Evolutionary conservation across 2,329 filamentous ascomycete species (phyloP).

Genomic region (Trichophyton equinum): DNA sequence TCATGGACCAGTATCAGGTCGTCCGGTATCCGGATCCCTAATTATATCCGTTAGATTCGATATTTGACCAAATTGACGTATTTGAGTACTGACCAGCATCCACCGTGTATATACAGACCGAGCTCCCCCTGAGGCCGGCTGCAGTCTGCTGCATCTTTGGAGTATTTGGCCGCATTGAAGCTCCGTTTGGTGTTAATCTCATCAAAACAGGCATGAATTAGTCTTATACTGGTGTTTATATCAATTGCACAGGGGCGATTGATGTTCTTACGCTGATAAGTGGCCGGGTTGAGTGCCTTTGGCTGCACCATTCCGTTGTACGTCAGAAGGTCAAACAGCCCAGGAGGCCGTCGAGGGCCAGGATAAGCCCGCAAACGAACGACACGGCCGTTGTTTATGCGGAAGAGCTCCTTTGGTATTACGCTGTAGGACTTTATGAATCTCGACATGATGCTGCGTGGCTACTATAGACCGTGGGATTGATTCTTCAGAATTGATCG

Average conservation of each 20-base stretch:
- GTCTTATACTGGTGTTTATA: not conserved
- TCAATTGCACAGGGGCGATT: not conserved
- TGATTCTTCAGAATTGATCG: too few relatives aligned
- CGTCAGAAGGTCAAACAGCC: constrained; percentile 15
- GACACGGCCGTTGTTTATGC: constrained; percentile 13
- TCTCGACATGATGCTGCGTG: not conserved
- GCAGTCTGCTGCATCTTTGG: not conserved
- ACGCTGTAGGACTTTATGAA: constrained; percentile 11
- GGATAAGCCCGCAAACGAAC: constrained; percentile 13
- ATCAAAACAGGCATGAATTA: not conserved
- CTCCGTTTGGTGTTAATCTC: constrained; percentile 9
- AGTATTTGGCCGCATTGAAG: constrained; percentile 13
- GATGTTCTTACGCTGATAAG: constrained; percentile 11
- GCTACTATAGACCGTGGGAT: too few relatives aligned
- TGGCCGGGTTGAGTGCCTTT: constrained; percentile 13
- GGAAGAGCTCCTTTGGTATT: constrained; percentile 15
- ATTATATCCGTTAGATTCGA: not conserved
- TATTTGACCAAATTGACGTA: not conserved
- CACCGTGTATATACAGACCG: not conserved
- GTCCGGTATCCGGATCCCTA: constrained; percentile 13
- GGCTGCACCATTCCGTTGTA: constrained; percentile 12
- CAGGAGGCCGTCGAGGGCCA: constrained; percentile 7
- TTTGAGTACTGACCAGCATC: not conserved
- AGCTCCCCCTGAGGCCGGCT: not conserved
- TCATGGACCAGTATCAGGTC: constrained; percentile 19